These are phyloP conservation scores for Yamadazyma endophytica DNA, from an alignment of 805 yeast species.

Conservation along the genomic window DNA sequence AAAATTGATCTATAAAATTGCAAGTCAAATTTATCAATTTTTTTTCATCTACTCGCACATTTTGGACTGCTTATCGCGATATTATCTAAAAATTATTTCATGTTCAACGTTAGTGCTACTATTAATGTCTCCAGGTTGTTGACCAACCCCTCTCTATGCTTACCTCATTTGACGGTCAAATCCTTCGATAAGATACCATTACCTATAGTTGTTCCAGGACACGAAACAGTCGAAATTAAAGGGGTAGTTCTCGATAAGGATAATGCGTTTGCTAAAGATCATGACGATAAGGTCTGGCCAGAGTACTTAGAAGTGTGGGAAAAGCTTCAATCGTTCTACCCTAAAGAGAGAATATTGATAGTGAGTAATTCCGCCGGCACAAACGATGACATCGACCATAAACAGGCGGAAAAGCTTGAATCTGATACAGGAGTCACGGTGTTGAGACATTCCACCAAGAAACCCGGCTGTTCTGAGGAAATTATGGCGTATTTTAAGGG, in stretches of 20 bases:
- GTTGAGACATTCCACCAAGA: slow-evolving; percentile 67
- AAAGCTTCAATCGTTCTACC: slow-evolving; percentile 50
- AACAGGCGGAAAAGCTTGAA: slow-evolving; percentile 63
- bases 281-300: slow-evolving; percentile 76
- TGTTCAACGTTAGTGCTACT: slow-evolving; percentile 74
- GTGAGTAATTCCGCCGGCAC: slow-evolving; percentile 96
- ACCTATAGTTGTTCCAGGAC: slow-evolving; percentile 41
- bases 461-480: slow-evolving; percentile 76
- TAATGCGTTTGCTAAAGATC: slow-evolving; percentile 87
- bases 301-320: slow-evolving; percentile 52
- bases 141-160: slow-evolving; percentile 60
- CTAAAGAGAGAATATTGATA: slow-evolving; percentile 61
- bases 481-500: slow-evolving; percentile 55
- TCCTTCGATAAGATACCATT: slow-evolving; percentile 59
- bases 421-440: slow-evolving; percentile 63
- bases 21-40: no score
- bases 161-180: slow-evolving; percentile 57
- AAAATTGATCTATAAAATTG: no score
- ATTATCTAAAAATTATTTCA: slow-evolving; percentile 5
- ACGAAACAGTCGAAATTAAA: slow-evolving; percentile 39
- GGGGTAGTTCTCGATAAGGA: slow-evolving; percentile 91
- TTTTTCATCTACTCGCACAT: no score
- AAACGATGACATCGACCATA: slow-evolving; percentile 57
- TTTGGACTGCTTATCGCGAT: no score
- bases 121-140: slow-evolving; percentile 59